Evolutionary conservation across 208 protist genomes (phyloP).

Genomic region (Acanthamoeba sp.): DNA sequence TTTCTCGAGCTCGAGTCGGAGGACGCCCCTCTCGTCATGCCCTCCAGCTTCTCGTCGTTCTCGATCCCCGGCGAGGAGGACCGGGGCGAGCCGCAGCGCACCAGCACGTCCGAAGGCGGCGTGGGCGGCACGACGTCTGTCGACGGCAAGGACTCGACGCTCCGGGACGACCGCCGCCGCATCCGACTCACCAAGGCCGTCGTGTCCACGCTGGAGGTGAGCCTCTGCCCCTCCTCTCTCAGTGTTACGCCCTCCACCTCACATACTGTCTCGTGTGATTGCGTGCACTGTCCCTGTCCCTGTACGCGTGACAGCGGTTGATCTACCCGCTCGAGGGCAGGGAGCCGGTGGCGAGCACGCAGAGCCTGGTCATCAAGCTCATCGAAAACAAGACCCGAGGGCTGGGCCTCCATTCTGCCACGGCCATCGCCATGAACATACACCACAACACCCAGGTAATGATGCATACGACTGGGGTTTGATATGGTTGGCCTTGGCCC

Average conservation of each 20-base stretch:
- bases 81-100: neutral
- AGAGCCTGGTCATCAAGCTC: slow-evolving; percentile 57
- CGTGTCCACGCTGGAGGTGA: slow-evolving; percentile 45
- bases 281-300: neutral
- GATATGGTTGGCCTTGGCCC: too few relatives aligned
- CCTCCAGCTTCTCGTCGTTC: slow-evolving; percentile 6
- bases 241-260: too few relatives aligned
- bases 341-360: slow-evolving; percentile 1
- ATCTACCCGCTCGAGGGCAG: slow-evolving; percentile 29
- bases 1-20: slow-evolving; percentile 40
- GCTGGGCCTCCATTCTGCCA: slow-evolving; percentile 18
- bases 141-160: neutral
- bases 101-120: neutral
- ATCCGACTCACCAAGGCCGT: slow-evolving; percentile 23
- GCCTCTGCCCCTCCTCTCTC: neutral
- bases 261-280: too few relatives aligned
- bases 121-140: neutral
- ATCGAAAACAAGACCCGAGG: slow-evolving; percentile 49
- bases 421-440: slow-evolving; percentile 33
- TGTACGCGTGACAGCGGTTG: neutral
- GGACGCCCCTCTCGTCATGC: neutral
- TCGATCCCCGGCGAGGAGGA: slow-evolving; percentile 28
- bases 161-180: neutral
- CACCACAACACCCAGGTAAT: slow-evolving; percentile 66
- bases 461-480: neutral